phyloP scores from a whole-genome alignment of 148 eudicot species.

The Pharnaceum exiguum region DNA sequence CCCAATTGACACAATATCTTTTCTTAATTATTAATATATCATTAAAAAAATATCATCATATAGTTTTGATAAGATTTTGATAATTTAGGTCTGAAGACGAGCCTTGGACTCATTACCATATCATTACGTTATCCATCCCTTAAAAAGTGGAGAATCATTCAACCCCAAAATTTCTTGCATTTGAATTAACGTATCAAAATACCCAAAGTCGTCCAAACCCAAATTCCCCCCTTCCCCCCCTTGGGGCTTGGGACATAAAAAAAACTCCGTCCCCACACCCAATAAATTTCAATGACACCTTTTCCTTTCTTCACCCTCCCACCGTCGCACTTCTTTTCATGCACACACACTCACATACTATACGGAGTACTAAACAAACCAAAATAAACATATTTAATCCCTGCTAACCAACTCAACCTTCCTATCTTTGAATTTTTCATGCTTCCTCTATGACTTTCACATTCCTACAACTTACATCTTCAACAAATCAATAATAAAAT shows the following conservation, averaged over 20 bases:
- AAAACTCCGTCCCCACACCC: neutral
- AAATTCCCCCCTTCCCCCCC: too few species aligned
- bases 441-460: neutral
- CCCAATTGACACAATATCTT: too few species aligned
- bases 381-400: neutral
- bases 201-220: too few species aligned
- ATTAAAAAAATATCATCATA: too few species aligned
- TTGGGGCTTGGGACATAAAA: neutral
- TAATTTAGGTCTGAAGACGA: too few species aligned
- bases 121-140: too few species aligned
- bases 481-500: neutral
- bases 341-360: neutral
- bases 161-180: too few species aligned
- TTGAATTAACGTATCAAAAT: neutral
- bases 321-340: constrained; percentile 8
- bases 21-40: too few species aligned
- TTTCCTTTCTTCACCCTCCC: neutral
- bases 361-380: neutral
- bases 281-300: neutral
- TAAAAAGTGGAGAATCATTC: too few species aligned
- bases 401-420: neutral
- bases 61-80: too few species aligned
- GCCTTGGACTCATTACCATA: too few species aligned
- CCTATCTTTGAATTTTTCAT: constrained; percentile 12
- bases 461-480: neutral